Evolutionary conservation across 805 yeast species (phyloP).

Genomic region (Yamadazyma endophytica): DNA sequence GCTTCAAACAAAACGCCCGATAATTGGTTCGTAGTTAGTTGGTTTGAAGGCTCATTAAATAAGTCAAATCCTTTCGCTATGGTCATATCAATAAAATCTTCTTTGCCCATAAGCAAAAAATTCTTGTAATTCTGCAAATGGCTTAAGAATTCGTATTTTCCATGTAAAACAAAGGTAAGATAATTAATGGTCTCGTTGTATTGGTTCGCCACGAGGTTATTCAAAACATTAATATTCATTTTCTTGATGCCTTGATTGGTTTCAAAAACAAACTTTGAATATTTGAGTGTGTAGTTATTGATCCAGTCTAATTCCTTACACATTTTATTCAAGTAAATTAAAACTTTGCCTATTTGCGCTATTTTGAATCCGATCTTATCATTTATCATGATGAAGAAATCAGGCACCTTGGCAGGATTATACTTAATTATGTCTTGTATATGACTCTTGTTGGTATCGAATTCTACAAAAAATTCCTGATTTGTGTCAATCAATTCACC

Average conservation of each 20-base stretch:
- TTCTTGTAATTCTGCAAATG: slow-evolving; percentile 63
- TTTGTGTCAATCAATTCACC: slow-evolving; percentile 57
- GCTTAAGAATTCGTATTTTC: slow-evolving; percentile 41
- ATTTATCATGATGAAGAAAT: slow-evolving; percentile 31
- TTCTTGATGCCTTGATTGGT: slow-evolving; percentile 29
- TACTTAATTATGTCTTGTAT: slow-evolving; percentile 32
- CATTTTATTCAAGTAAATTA: slow-evolving; percentile 55
- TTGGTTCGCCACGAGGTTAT: slow-evolving; percentile 33
- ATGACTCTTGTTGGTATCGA: slow-evolving; percentile 23
- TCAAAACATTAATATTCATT: slow-evolving; percentile 31
- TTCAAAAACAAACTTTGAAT: slow-evolving; percentile 25
- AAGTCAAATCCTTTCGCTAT: slow-evolving; percentile 50
- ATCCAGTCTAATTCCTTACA: slow-evolving; percentile 72
- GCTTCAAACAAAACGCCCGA: slow-evolving; percentile 65
- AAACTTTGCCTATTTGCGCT: slow-evolving; percentile 68
- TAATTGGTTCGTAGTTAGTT: slow-evolving; percentile 61
- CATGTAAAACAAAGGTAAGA: slow-evolving; percentile 46
- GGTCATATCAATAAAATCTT: slow-evolving; percentile 76
- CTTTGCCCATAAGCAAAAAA: slow-evolving; percentile 65
- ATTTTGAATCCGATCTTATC: slow-evolving; percentile 39
- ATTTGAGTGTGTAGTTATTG: slow-evolving; percentile 36
- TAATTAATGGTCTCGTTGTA: slow-evolving; percentile 51
- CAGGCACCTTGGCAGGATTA: slow-evolving; percentile 37
- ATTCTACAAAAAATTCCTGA: slow-evolving; percentile 60
- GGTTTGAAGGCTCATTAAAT: slow-evolving; percentile 58